Evolutionary conservation across 495 filamentous ascomycete species (phyloP).

Genomic region (Cetradonia linearis): DNA sequence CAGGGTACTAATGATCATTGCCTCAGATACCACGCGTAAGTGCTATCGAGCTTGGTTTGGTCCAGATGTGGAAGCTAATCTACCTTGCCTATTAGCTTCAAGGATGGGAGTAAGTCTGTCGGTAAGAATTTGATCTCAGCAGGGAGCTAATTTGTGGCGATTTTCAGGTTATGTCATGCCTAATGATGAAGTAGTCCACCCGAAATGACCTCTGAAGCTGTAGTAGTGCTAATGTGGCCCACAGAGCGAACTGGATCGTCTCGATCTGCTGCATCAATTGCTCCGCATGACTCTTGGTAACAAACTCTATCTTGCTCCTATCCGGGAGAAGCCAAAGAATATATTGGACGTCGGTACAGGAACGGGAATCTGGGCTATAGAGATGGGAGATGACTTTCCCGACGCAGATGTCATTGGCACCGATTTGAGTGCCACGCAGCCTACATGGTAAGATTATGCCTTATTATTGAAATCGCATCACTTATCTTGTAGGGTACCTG

Average conservation of each 20-base stretch:
- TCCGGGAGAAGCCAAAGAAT: conserved; percentile 32
- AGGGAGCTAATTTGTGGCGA: background rate
- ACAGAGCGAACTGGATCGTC: conserved; percentile 26
- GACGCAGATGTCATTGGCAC: conserved; percentile 49
- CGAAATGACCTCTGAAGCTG: background rate
- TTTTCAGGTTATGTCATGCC: conserved; percentile 45
- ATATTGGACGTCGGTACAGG: conserved; percentile 46
- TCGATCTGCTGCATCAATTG: conserved; percentile 32
- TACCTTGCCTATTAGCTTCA: conserved; percentile 30
- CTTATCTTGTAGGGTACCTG: conserved; percentile 45
- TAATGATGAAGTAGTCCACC: conserved; percentile 22
- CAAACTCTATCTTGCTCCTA: conserved; percentile 31
- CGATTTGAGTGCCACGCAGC: conserved; percentile 50
- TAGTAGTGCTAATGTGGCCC: background rate
- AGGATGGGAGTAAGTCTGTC: conserved; percentile 38
- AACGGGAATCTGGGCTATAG: conserved; percentile 51
- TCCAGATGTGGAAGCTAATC: background rate
- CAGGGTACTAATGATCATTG: background rate
- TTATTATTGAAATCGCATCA: too few relatives aligned
- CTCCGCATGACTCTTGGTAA: conserved; percentile 28
- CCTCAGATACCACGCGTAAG: conserved; percentile 15
- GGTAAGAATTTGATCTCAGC: too few relatives aligned
- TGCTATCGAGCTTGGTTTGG: background rate
- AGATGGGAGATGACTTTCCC: conserved; percentile 50
- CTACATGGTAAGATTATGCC: too few relatives aligned